These are phyloP conservation scores for Aspergillus tamarii DNA, from an alignment of 2,329 filamentous ascomycete species.

Conservation along the genomic window DNA sequence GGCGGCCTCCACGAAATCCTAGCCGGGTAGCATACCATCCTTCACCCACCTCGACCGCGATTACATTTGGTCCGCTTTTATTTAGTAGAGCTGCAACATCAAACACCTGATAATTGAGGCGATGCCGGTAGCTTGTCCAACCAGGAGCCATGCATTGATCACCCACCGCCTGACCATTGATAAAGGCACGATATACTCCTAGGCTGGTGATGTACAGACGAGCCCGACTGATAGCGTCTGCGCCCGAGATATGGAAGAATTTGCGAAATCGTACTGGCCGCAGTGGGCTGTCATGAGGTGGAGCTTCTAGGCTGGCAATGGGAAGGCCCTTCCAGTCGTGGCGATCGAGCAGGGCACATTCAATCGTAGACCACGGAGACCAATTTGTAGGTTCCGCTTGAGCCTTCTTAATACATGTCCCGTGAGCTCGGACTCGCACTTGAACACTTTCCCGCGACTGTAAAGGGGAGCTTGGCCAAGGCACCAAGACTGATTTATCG, in stretches of 20 bases:
- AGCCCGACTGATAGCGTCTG: slow-evolving; percentile 28
- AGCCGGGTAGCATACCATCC: slow-evolving; percentile 53
- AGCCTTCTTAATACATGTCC: not conserved
- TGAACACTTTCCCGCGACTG: slow-evolving; percentile 22
- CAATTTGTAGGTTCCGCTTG: slow-evolving; percentile 15
- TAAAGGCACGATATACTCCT: slow-evolving; percentile 52
- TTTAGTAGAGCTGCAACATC: slow-evolving; percentile 52
- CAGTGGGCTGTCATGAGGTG: slow-evolving; percentile 25
- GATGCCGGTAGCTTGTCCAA: slow-evolving; percentile 56
- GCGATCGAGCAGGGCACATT: slow-evolving; percentile 36
- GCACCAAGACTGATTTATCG: slow-evolving; percentile 28
- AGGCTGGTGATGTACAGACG: slow-evolving; percentile 53
- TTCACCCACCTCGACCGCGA: slow-evolving; percentile 51
- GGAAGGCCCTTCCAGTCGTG: slow-evolving; percentile 36
- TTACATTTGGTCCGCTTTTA: slow-evolving; percentile 39
- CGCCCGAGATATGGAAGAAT: slow-evolving; percentile 25
- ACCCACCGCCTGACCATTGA: slow-evolving; percentile 51
- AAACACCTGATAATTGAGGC: slow-evolving; percentile 58
- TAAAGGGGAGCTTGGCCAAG: slow-evolving; percentile 29
- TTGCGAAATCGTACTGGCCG: slow-evolving; percentile 43
- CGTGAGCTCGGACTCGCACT: slow-evolving; percentile 23
- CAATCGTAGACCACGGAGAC: slow-evolving; percentile 30
- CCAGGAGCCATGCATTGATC: slow-evolving; percentile 45
- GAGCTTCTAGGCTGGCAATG: slow-evolving; percentile 18
- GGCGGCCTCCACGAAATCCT: slow-evolving; percentile 27